These are phyloP conservation scores for Phytophthora podocarpi DNA, from an alignment of 352 stramenopile species.

Conservation along the genomic window DNA sequence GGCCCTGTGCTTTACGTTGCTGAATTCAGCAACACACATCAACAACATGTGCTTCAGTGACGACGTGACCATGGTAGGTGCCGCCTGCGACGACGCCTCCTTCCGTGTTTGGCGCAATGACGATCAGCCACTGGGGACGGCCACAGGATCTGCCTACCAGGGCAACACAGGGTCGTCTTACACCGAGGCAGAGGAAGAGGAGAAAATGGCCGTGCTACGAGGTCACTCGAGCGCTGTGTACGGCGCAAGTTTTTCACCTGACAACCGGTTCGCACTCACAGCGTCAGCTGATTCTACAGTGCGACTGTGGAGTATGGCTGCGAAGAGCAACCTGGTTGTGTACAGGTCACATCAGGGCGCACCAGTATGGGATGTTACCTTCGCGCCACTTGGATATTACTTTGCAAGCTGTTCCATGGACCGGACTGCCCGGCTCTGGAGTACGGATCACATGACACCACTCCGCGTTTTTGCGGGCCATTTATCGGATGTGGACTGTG, in stretches of 20 bases:
- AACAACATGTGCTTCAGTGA: slow-evolving; percentile 87
- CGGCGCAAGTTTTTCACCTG: slow-evolving; percentile 80
- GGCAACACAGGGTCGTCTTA: slow-evolving; percentile 34
- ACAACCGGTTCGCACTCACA: slow-evolving; percentile 86
- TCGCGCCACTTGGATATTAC: slow-evolving; percentile 93
- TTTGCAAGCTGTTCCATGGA: slow-evolving; percentile 95
- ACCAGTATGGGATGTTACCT: slow-evolving; percentile 93
- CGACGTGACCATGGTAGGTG: slow-evolving; percentile 77
- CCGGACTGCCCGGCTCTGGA: slow-evolving; percentile 93
- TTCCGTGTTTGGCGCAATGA: slow-evolving; percentile 88
- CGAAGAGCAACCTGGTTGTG: slow-evolving; percentile 76
- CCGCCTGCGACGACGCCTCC: slow-evolving; percentile 70
- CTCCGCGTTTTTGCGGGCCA: slow-evolving; percentile 95
- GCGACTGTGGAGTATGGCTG: slow-evolving; percentile 86
- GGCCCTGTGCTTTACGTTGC: slow-evolving; percentile 76
- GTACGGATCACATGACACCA: slow-evolving; percentile 90
- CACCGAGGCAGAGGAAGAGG: slow-evolving; percentile 66
- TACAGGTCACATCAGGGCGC: slow-evolving; percentile 75
- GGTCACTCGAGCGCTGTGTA: slow-evolving; percentile 88
- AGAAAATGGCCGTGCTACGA: slow-evolving; percentile 71
- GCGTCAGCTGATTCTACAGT: slow-evolving; percentile 81
- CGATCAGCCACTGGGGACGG: slow-evolving; percentile 71
- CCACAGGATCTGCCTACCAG: slow-evolving; percentile 66
- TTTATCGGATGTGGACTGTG: slow-evolving; percentile 90
- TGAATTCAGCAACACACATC: slow-evolving; percentile 79